Evolutionary conservation across 2,329 filamentous ascomycete species (phyloP), one percentile per base, ranked within the genome.

Genomic region (Aspergillus unguis): DNA sequence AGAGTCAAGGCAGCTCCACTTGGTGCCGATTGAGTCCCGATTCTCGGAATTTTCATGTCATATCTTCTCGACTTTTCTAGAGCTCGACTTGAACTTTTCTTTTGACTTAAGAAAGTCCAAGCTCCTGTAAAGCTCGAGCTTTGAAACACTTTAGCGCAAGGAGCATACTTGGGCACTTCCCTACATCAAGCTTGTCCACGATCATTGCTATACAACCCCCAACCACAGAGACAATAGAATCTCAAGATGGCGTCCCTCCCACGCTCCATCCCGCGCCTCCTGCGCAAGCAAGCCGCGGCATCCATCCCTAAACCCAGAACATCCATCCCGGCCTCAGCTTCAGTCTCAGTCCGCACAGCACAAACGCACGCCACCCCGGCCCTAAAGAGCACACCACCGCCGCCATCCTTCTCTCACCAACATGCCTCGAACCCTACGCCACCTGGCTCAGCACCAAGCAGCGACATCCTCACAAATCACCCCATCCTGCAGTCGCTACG

Each of bases 401-500:
- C 25, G 48, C 42, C 43, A 46, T 33, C 28, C 37, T 36, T 62
- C 43, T 57, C 47, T 42, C 37, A 43, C 11, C 2, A 11, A 6
- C 60, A 38, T 38, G 36, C 36, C n/a, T 23, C 36, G n/a, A n/a
- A 38, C 17, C 17, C 17, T 17, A 17, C 17, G 38, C 87, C 91
- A 72, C 23, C 42, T 37, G n/a, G 31, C 37, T 7, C 43, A 28
- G 17, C 17, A 17, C 17, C 35, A 46, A 40, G 48, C 35, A 36
- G 9, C 28, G n/a, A 32, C 28, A 5, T 6, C 11, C 31, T 17
- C 41, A 28, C 38, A 35, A 10, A 42, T 32, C 88, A 92, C 72
- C 86, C 89, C 0, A 69, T 95, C n/a, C 80, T 86, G 2, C 71
- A 78, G 29, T 75, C 80, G 49, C 77, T 96, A 42, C 85, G 91